Base-by-base conservation (phyloP, 495 filamentous ascomycete species). In the Penicillium diatomitis region DNA sequence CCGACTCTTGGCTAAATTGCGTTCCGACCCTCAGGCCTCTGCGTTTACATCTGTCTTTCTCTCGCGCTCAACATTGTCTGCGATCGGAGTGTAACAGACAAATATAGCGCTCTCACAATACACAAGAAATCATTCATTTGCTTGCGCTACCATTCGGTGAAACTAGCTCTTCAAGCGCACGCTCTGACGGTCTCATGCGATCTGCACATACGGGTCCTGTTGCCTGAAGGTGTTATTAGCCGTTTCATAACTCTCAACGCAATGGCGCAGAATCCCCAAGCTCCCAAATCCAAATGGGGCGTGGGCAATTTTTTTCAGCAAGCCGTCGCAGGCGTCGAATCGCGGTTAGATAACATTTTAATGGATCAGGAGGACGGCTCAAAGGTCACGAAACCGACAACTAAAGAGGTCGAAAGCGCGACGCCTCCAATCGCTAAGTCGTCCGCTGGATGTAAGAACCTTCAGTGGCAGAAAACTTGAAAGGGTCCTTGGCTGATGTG, bases 241-340 rank as follows among this genome's bases (percentile, higher is more conserved):
- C 32, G 31, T 8, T 12, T 47, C 29, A 44, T 30, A 46, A 27
- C 37, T 40, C 28, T 31, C 43, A 50, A 62, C 37, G 20, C 20
- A 44, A 75, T 75, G 72, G 54, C 70, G 38, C 70, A 72, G 36
- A 64, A 66, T 41, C 44, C 59, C 4, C 66, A 65, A 33, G 30
- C 56, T 7, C 20, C 56, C 9, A 73, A 68, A 48, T 45, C 59
- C n/a, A 72, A 65, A 66, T 75, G 70, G 68, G 70, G 69, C 27
- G 61, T 73, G 38, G 87, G 90, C 27, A 86, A 83, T 31, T 87
- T 98, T 58, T 74, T 99, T 41, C 85, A 87, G 51, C 88, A 95
- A 63, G 90, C 91, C 46, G 88, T 96, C 44, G 89, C 90, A 30
- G 88, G 89, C 36, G 85, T 99, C 41, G 92, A 99, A 68, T 94